Evolutionary conservation across 441 rosid genomes (phyloP).

Genomic region (Arabidopsis lyrata): DNA sequence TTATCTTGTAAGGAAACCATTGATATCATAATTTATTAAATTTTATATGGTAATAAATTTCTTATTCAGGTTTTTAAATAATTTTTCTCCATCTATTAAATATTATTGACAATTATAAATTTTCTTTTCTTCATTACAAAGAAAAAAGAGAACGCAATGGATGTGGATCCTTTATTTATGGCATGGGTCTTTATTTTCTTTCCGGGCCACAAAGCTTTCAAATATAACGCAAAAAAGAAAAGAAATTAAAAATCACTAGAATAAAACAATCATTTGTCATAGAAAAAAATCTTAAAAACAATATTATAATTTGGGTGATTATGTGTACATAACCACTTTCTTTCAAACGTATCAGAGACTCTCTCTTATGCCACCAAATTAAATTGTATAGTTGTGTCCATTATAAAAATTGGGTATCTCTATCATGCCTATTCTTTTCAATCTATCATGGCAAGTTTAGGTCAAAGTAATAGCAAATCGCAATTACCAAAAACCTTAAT

Average conservation of each 20-base stretch:
- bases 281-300: background rate
- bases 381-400: constrained; percentile 10
- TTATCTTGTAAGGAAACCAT: background rate
- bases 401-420: constrained; percentile 25
- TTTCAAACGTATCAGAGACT: constrained; percentile 35
- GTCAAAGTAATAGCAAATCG: constrained; percentile 47
- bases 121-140: background rate
- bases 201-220: constrained; percentile 7
- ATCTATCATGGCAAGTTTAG: constrained; percentile 45
- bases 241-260: background rate
- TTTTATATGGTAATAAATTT: background rate
- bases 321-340: constrained; percentile 45
- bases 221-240: background rate
- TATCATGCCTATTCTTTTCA: constrained; percentile 35
- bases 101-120: background rate
- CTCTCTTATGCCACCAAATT: constrained; percentile 39
- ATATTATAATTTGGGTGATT: constrained; percentile 35
- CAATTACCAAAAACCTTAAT: constrained; percentile 29
- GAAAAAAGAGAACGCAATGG: background rate
- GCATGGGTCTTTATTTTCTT: constrained; percentile 30
- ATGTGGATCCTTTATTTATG: constrained; percentile 35
- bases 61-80: background rate
- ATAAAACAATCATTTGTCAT: constrained; percentile 28
- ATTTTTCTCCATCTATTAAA: background rate
- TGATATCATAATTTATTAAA: background rate